Conservation (phyloP, 306 rosid species). For the Cicer cuneatum region DNA sequence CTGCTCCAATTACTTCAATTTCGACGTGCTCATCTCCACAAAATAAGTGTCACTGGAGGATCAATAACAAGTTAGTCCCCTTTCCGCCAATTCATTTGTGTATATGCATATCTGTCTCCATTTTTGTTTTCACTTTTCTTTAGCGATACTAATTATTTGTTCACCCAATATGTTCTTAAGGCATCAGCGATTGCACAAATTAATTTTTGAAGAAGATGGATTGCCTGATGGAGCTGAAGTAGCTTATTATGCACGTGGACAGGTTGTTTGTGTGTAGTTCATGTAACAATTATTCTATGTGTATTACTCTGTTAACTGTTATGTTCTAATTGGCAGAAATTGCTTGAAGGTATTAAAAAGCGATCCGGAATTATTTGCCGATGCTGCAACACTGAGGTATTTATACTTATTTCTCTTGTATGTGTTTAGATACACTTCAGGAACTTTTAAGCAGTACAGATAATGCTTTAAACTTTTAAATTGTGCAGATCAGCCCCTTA, state of each 20-base stretch:
- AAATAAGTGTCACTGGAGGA: conserved; percentile 78
- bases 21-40: conserved; percentile 56
- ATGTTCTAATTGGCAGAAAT: conserved; percentile 65
- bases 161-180: conserved; percentile 50
- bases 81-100: conserved; percentile 21
- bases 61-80: conserved; percentile 70
- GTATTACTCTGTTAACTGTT: conserved; percentile 38
- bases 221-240: conserved; percentile 97
- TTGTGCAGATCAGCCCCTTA: conserved; percentile 93
- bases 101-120: conserved; percentile 21
- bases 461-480: conserved; percentile 43
- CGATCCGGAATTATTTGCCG: conserved; percentile 85
- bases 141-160: conserved; percentile 31
- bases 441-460: conserved; percentile 25
- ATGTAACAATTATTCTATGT: conserved; percentile 41
- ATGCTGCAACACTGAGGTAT: conserved; percentile 90
- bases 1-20: conserved; percentile 55
- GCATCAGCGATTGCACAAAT: conserved; percentile 83
- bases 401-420: conserved; percentile 44
- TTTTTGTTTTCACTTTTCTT: conserved; percentile 25
- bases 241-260: conserved; percentile 95
- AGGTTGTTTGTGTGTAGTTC: conserved; percentile 64
- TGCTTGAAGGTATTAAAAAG: conserved; percentile 92
- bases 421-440: conserved; percentile 25
- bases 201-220: conserved; percentile 93